Conservation (phyloP, 352 stramenopile species). For the Blastocystis sp. region DNA sequence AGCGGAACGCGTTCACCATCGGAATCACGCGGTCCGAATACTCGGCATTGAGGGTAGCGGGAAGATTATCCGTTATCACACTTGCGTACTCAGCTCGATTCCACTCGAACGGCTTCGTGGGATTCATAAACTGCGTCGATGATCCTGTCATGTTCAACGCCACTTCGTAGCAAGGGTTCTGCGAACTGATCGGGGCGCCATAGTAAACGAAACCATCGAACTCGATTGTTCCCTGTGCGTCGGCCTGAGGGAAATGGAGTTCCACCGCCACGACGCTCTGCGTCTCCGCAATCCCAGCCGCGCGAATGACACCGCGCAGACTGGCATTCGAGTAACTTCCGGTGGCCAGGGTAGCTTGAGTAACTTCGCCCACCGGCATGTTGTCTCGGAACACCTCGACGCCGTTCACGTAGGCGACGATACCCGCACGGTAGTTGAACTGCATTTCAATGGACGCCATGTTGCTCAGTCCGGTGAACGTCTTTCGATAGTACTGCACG, state of each 20-base stretch:
- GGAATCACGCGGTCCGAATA: background rate
- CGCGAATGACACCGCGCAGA: background rate
- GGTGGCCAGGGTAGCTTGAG: background rate
- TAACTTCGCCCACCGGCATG: background rate
- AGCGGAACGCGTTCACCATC: background rate
- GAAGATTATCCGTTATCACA: background rate
- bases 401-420: slow-evolving; percentile 35
- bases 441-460: background rate
- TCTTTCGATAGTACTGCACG: slow-evolving; percentile 13
- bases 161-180: no score
- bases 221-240: no score
- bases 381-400: slow-evolving; percentile 37
- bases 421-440: slow-evolving; percentile 13
- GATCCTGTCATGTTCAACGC: no score
- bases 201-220: no score
- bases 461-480: background rate
- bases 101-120: background rate
- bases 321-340: background rate
- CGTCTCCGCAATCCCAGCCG: background rate
- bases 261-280: background rate
- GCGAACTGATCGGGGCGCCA: no score
- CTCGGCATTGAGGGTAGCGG: background rate
- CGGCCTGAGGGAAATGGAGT: background rate
- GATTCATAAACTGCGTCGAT: background rate
- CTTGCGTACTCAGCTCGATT: background rate